phyloP scores from a whole-genome alignment of 345 rosid species.

The Arabidopsis suecica region DNA sequence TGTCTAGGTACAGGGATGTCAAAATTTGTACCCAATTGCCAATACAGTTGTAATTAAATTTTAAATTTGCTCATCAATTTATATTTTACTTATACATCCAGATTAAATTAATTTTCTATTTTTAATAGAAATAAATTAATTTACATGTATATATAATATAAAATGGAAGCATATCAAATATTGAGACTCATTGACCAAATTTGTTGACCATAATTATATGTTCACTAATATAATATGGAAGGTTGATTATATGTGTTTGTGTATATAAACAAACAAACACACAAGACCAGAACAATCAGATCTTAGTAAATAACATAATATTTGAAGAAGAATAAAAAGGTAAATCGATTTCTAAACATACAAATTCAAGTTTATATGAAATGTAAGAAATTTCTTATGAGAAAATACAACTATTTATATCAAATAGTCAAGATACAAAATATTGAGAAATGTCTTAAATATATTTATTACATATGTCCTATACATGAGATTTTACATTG shows the following conservation, averaged over 20 bases:
- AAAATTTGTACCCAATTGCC: too few species aligned
- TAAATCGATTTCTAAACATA: neutral
- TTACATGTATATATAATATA: neutral
- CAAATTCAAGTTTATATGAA: too few species aligned
- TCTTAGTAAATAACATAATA: neutral
- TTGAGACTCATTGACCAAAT: neutral
- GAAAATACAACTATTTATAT: neutral
- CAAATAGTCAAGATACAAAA: neutral
- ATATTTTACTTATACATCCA: neutral
- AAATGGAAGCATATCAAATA: conserved; percentile 4
- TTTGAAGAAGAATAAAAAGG: neutral
- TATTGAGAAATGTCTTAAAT: neutral
- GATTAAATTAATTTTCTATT: neutral
- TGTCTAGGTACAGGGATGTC: too few species aligned
- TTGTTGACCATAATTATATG: too few species aligned
- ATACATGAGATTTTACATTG: neutral
- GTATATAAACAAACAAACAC: neutral
- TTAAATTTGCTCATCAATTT: too few species aligned
- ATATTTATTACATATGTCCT: neutral
- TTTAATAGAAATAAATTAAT: neutral
- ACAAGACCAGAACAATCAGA: neutral
- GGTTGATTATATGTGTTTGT: neutral
- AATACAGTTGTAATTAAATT: too few species aligned
- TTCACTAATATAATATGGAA: neutral
- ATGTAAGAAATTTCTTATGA: neutral